Percentiles rank a stretch among this genome's conserved stretches.
Evolutionary conservation across 1,284 basidiomycete species (phyloP).

Genomic region (Papiliotrema laurentii): DNA sequence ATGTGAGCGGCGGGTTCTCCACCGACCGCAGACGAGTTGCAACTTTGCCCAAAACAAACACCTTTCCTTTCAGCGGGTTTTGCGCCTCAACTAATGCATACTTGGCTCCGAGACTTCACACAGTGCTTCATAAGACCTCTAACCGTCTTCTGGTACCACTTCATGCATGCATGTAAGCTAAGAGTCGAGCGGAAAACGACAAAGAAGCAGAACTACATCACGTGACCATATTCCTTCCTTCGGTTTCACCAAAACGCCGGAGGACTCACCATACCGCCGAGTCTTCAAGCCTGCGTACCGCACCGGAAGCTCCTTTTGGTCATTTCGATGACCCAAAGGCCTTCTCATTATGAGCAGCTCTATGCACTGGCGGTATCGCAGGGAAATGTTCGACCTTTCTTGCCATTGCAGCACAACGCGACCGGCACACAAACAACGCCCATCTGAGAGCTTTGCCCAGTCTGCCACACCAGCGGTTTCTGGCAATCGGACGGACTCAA

Average conservation of each 20-base stretch:
- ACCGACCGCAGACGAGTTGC: not conserved
- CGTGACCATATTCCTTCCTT: not conserved
- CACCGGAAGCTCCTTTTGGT: not conserved
- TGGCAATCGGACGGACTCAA: too few species aligned
- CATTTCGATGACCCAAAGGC: not conserved
- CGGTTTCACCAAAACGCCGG: not conserved
- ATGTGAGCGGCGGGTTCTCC: not conserved
- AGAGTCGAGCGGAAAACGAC: not conserved
- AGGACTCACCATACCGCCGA: not conserved
- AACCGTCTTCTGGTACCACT: not conserved
- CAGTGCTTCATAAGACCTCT: not conserved
- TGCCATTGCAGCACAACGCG: not conserved
- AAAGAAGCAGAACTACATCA: not conserved
- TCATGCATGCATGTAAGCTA: not conserved
- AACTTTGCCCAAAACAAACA: conserved; percentile 8
- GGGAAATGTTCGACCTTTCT: not conserved
- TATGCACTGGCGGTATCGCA: not conserved
- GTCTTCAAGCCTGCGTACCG: not conserved
- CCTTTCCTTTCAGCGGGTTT: not conserved
- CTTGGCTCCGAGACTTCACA: not conserved
- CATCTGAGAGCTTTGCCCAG: too few species aligned
- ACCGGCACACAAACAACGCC: too few species aligned
- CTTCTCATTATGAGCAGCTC: too few species aligned
- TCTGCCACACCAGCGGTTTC: too few species aligned
- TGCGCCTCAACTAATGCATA: not conserved